These are phyloP conservation scores for Astraeus odoratus DNA, from an alignment of 768 basidiomycete genomes.

Conservation along the genomic window DNA sequence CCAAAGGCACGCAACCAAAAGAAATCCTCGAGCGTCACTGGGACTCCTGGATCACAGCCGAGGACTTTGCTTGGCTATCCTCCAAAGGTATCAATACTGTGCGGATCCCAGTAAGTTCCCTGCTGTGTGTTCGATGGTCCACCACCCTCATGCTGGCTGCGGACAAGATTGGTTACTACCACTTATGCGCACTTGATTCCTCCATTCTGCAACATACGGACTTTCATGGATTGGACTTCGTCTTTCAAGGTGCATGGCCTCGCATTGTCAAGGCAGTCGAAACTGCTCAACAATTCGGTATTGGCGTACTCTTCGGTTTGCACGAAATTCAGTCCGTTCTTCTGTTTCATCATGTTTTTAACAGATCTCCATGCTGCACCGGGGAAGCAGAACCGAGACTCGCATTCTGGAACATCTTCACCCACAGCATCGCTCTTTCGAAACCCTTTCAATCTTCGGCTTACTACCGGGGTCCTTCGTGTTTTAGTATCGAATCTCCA, in stretches of 20 bases:
- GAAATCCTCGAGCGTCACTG: constrained; percentile 38
- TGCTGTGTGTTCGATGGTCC: constrained; percentile 21
- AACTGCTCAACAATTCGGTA: constrained; percentile 44
- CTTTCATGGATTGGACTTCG: constrained; percentile 42
- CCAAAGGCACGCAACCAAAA: constrained; percentile 42
- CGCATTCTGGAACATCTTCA: constrained; percentile 58
- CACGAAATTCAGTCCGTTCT: constrained; percentile 1
- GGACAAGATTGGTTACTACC: constrained; percentile 65
- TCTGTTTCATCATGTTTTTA: constrained; percentile 12
- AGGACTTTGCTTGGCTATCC: constrained; percentile 51
- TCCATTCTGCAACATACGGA: constrained; percentile 59
- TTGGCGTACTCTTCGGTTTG: constrained; percentile 72
- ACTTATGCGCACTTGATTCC: constrained; percentile 51
- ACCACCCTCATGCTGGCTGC: neutral
- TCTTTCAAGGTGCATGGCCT: constrained; percentile 63
- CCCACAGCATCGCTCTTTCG: constrained; percentile 42
- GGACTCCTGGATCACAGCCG: constrained; percentile 47
- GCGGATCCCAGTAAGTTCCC: constrained; percentile 54
- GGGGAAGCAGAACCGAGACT: constrained; percentile 66
- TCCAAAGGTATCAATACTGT: constrained; percentile 52
- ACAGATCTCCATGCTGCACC: constrained; percentile 71
- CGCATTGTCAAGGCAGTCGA: constrained; percentile 55
- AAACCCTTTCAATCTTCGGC: constrained; percentile 35
- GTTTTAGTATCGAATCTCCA: constrained; percentile 29
- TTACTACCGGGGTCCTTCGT: constrained; percentile 43